These are phyloP conservation scores for Eucalyptus marginata DNA, from an alignment of 345 rosid species.

Conservation along the genomic window DNA sequence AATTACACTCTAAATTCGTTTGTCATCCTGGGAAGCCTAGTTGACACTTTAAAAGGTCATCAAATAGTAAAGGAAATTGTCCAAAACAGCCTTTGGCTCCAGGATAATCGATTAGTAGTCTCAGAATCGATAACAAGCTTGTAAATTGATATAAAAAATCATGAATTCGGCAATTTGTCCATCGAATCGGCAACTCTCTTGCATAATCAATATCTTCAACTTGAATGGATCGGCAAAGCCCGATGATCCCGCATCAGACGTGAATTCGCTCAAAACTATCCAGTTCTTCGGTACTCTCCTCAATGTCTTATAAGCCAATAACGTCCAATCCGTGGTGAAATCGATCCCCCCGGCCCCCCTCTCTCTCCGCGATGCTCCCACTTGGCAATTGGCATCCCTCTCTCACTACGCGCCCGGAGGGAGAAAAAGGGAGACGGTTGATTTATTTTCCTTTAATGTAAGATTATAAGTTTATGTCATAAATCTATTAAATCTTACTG, in stretches of 20 bases:
- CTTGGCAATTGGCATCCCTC: neutral
- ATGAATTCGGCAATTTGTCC: too few species aligned
- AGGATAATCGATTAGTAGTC: too few species aligned
- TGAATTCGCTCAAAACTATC: neutral
- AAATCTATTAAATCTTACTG: neutral
- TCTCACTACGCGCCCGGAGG: neutral
- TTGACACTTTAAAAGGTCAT: too few species aligned
- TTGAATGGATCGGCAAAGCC: too few species aligned
- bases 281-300: neutral
- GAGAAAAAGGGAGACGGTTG: neutral
- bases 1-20: too few species aligned
- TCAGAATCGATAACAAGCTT: too few species aligned
- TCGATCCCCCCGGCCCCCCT: neutral
- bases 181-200: too few species aligned
- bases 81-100: too few species aligned
- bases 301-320: neutral
- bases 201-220: too few species aligned
- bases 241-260: neutral
- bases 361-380: neutral
- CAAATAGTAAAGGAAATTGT: too few species aligned
- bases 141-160: too few species aligned
- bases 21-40: too few species aligned
- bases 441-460: neutral
- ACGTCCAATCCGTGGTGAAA: neutral
- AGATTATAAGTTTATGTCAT: neutral